Evolutionary conservation across 2,329 filamentous ascomycete species (phyloP).

Genomic region (Nigrospora oryzae): DNA sequence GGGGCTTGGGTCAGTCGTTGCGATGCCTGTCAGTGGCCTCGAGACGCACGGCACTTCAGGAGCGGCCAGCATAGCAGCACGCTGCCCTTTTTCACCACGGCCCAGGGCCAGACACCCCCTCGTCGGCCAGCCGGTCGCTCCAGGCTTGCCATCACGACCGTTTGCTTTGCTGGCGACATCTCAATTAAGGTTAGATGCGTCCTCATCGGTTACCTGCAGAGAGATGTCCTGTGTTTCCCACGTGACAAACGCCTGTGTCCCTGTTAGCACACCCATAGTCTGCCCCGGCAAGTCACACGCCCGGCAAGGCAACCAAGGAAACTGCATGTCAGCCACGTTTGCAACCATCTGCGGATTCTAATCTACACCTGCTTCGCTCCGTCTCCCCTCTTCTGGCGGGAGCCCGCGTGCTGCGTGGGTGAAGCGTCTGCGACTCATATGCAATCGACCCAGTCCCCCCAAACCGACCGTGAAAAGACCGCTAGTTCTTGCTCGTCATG

Average conservation of each 20-base stretch:
- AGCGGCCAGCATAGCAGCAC: no score
- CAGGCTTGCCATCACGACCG: constrained; percentile 15
- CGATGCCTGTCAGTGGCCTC: no score
- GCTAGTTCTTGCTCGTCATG: no score
- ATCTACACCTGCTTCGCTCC: neutral
- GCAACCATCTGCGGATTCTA: no score
- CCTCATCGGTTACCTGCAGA: constrained; percentile 26
- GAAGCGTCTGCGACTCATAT: neutral
- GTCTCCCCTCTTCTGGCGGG: neutral
- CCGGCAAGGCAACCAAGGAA: neutral
- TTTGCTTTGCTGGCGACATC: constrained; percentile 19
- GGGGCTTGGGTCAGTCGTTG: no score
- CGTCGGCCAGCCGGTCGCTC: neutral
- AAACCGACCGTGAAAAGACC: no score
- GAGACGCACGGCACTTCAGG: no score
- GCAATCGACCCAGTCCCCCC: neutral
- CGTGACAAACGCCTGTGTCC: constrained; percentile 25
- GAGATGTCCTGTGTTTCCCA: constrained; percentile 25
- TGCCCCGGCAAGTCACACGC: neutral
- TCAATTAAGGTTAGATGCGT: constrained; percentile 28
- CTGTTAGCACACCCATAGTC: neutral
- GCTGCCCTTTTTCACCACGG: no score
- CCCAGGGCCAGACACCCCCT: no score
- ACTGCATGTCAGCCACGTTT: neutral
- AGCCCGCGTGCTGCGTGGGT: neutral